Base-by-base conservation (phyloP, 306 rosid genomes). In the Gleditsia sinensis region DNA sequence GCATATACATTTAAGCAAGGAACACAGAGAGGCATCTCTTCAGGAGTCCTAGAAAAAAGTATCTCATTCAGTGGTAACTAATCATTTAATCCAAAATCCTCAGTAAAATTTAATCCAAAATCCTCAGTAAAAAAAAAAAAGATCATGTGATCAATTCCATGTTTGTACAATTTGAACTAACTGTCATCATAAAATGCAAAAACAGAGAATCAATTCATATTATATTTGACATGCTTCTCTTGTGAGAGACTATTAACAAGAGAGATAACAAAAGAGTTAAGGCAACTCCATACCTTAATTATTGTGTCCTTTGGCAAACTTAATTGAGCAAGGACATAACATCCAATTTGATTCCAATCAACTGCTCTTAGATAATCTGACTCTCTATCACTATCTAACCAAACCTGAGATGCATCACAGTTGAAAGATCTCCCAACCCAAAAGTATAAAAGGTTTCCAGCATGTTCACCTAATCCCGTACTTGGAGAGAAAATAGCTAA, bases 341-440 rank as follows among this genome's bases (percentile, higher is more conserved):
- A 67, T 45, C 93, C 89, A 69, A 86, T 86, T 83, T 46, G 82
- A 69, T 83, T 79, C 98, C 92, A 88, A 74, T 93, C 90, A 78
- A 75, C 72, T 64, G 75, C 80, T 76, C 77, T 83, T 85, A 71
- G 27, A 69, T 67, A 76, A 84, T 81, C 85, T 55, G 80, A 67
- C 75, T 66, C 81, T 53, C 69, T 86, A 76, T 78, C 88, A 78
- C 95, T 80, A 72, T 76, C 86, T 77, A 86, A 75, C 72, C 6
- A 77, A 81, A 43, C 82, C 71, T 68, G 87, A 51, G 75, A 82
- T 78, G 73, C 75, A 37, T 80, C 83, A 45, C 39, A 76, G 61
- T 77, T 75, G 82, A 86, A 82, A 81, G 85, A 86, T 63, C 78
- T 85, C 81, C 97, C 97, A 74, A 91, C 68, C 98, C 98, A 93